Evolutionary conservation across 2,329 filamentous ascomycete genomes (phyloP), one percentile per base, ranked within the genome.

Genomic region (Colletotrichum horii): DNA sequence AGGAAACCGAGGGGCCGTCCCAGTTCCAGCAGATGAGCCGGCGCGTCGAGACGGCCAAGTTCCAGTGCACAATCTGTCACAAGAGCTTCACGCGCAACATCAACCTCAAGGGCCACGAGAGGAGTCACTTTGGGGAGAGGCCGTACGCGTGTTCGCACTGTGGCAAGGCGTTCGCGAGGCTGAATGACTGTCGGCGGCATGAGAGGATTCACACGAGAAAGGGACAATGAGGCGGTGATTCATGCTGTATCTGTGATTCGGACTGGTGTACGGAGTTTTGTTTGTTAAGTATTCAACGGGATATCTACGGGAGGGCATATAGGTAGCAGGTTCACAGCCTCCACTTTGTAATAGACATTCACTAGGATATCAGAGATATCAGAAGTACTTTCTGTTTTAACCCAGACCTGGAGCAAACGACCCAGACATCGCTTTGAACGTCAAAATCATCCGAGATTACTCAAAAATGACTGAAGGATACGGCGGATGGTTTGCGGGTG

Each of bases 61-160:
- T 82, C 58, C 65, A 76, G 14, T 88, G 86, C 61, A 69, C 77
- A 0, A 79, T 83, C 2, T 88, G 86, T 69, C 72, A 78, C 0
- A 85, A 83, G 70, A 81, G 73, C 1, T 87, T 86, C 66, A 86
- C 84, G 22, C 80, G 85, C 4, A 83, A 82, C 28, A 81, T 82
- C 15, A 84, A 83, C 52, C 79, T 82, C 4, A 80, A 80, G 7
- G 80, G 82, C 1, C 85, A 87, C 70, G 78, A 82, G 61, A 78
- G 81, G 9, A 84, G 82, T 28, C 85, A 87, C 73, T 81, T 80
- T n/a, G 84, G 83, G 2, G 74, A 81, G 48, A 77, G 79, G n/a
- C 82, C 83, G 2, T 82, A 71, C 66, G 66, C 74, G 12, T 85
- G 83, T 70, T 74, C 79, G 0, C 75, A 58, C 12, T 85, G 83